These are phyloP conservation scores for Mimosa bimucronata DNA, from an alignment of 306 rosid species.

Conservation along the genomic window DNA sequence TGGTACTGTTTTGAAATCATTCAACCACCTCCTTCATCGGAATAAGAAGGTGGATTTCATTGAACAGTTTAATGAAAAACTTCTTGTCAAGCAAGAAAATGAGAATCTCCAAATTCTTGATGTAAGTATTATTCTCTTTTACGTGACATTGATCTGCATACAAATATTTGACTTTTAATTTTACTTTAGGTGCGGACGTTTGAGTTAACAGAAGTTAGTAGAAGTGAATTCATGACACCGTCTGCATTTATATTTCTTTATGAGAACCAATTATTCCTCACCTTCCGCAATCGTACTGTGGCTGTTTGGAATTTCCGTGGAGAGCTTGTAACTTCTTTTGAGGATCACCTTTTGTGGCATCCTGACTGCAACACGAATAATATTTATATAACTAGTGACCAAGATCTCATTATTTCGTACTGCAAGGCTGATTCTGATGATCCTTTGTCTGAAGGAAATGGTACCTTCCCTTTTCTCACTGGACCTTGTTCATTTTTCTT, in stretches of 20 bases:
- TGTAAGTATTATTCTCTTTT: constrained; percentile 54
- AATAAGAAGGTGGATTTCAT: constrained; percentile 99
- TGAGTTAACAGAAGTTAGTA: constrained; percentile 89
- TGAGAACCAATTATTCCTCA: constrained; percentile 91
- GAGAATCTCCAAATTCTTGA: constrained; percentile 98
- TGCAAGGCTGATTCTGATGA: constrained; percentile 99
- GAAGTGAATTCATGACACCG: constrained; percentile 95
- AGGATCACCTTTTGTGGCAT: constrained; percentile 99
- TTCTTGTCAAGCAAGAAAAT: constrained; percentile 98
- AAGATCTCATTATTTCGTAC: constrained; percentile 98
- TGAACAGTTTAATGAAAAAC: constrained; percentile 98
- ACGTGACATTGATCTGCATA: constrained; percentile 22
- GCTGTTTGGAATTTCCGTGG: constrained; percentile 99
- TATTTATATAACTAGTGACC: constrained; percentile 96
- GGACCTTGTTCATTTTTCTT: neutral
- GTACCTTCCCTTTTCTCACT: constrained; percentile 44
- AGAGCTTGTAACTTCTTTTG: constrained; percentile 98
- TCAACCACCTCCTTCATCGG: constrained; percentile 93
- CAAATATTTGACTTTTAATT: constrained; percentile 39
- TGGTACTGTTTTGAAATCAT: constrained; percentile 97
- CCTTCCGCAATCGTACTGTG: constrained; percentile 93
- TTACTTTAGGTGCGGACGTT: constrained; percentile 79
- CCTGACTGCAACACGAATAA: constrained; percentile 99
- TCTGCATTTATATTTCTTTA: constrained; percentile 96
- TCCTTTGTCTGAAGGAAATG: constrained; percentile 87